Base-by-base conservation (phyloP, 1,139 yeast genomes). In the Lodderomyces metapsilosis region DNA sequence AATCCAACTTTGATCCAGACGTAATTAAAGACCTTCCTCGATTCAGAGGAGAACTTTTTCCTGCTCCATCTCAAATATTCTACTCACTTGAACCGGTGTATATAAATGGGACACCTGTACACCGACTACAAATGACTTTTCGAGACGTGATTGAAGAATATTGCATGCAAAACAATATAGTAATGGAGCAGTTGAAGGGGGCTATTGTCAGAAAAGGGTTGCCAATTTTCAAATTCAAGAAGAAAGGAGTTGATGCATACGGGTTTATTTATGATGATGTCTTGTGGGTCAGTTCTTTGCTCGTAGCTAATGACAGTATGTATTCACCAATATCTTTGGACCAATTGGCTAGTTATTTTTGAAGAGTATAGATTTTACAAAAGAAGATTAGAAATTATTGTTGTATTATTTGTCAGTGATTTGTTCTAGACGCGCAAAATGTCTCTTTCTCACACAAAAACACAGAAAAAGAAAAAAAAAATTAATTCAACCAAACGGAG, bases 261-360 rank as follows among this genome's bases (percentile, higher is more conserved):
- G 59, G 62, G 4, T 64, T 53, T 42, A 56, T 68, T 6, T 54
- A 59, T 34, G 68, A 65, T 25, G 74, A 69, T 41, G 68, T 68
- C 6, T 50, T 69, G 9, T 66, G 64, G 64, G 48, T 65, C 2
- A 38, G 48, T 12, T 27, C 37, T 12, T 25, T 15, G 5, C 35
- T 40, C 9, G 39, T 48, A 4, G 63, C 43, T 44, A 40, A 47
- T 16, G 24, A 24, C 2, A 42, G 43, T 1, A 52, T 49, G 3
- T 66, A 46, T 45, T 42, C 46, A 15, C 68, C 71, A 6, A 50
- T 62, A 4, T 46, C 52, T 37, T 43, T 66, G 17, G 32, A 28
- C 18, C 8, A 13, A 15, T 28, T 28, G 18, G 32, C 12, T 3
- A 18, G 12, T 6, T 5, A 12, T 28, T 15, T 28, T 28, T n/a